A percentile compares a stretch with the other conserved stretches of the same genome.
These are phyloP conservation scores for Solanum ahanhuiri DNA, from an alignment of 257 asterid species.

Conservation along the genomic window DNA sequence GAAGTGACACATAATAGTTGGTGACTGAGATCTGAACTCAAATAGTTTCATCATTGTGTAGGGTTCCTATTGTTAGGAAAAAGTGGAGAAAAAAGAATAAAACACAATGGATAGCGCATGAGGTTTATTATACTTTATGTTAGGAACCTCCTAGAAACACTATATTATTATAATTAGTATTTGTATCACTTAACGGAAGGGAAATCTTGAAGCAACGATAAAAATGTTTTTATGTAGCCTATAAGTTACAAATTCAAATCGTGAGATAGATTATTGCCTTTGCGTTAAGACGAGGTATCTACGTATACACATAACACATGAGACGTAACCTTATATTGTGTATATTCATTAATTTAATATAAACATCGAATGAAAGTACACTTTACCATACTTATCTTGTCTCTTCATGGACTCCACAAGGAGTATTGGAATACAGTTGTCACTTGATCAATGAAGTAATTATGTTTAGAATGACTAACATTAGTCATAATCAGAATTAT, in stretches of 20 bases:
- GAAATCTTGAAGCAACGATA: not conserved
- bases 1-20: not conserved
- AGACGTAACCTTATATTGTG: not conserved
- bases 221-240: not conserved
- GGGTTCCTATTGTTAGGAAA: not conserved
- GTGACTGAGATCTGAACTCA: not conserved
- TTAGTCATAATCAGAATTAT: conserved; percentile 1
- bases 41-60: not conserved
- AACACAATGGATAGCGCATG: not conserved
- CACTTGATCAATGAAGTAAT: conserved; percentile 1
- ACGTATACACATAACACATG: not conserved
- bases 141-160: not conserved
- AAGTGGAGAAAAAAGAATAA: not conserved
- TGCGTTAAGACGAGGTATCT: not conserved
- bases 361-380: not conserved
- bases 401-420: not conserved
- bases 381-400: not conserved
- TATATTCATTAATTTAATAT: not conserved
- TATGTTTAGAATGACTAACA: not conserved
- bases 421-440: conserved; percentile 18
- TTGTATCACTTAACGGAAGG: not conserved
- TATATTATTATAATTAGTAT: not conserved
- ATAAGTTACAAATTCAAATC: not conserved
- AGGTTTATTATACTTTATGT: not conserved
- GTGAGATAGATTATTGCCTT: not conserved